Evolutionary conservation across 2,329 filamentous ascomycete species (phyloP), one percentile per base, ranked within the genome.

Genomic region (Colletotrichum sp.): DNA sequence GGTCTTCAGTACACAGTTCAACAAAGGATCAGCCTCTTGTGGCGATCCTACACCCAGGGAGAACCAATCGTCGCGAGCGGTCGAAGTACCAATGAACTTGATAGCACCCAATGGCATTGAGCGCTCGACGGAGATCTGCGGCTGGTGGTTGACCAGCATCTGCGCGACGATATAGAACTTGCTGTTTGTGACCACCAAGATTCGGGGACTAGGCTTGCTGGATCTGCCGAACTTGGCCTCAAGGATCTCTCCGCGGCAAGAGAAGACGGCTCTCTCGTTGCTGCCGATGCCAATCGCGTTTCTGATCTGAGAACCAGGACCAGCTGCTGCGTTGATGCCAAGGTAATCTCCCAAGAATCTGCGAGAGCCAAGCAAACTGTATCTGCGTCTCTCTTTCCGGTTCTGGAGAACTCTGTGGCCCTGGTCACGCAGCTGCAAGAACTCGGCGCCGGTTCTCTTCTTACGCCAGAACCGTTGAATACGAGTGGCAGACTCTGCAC

Each of bases 401-500:
- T 94, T 94, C 79, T 92, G 92, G 5, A 99, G 90, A 12, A 98
- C 84, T 81, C 91, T 89, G 84, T 98, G 96, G 9, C 97, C 97
- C 80, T 97, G 91, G 78, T 98, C 96, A 79, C 97, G 93, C 67
- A 98, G 88, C 82, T 97, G 92, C 71, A 98, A 90, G 81, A 96
- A 98, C 83, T 98, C 96, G 60, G 96, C 93, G 56, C 96, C 96
- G 16, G 95, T 95, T 74, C 94, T 95, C 87, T 97, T 96, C 86
- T 97, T 96, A 80, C 96, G 92, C 96, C 96, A 99, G 88, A 98
- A 96, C 56, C 95, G 91, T 83, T 98, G 97, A 78, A 99, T 98
- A 39, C 97, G 92, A 16, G 94, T 98, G 8, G 97, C 97, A 75
- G 95, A 97, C 85, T 99, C 97, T 30, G 93, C 94, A 60, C 97